A percentile compares a stretch with the other conserved stretches of the same genome.
Conservation (phyloP, 768 basidiomycete genomes). For the Thelephora ganbajun region DNA sequence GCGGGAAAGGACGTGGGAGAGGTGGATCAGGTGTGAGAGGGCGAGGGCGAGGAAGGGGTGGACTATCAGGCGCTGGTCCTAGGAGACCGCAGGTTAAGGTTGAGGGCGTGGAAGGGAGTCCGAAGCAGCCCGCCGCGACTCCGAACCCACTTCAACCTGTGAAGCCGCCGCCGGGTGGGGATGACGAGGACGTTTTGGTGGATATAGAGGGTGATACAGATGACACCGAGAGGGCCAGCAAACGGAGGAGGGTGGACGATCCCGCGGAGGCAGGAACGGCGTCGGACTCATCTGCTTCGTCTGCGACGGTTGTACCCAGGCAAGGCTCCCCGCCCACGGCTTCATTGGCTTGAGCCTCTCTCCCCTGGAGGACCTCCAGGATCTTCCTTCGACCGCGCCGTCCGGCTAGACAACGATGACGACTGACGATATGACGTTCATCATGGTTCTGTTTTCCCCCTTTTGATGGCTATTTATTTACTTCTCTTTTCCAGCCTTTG, state of each 20-base stretch:
- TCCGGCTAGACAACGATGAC: no score
- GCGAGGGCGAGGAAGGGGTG: constrained; percentile 25
- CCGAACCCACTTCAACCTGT: background rate
- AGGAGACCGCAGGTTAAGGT: constrained; percentile 5
- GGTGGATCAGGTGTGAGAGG: constrained; percentile 30
- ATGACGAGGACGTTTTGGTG: background rate
- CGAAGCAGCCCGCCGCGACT: background rate
- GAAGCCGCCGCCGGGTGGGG: background rate
- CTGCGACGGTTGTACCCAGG: no score
- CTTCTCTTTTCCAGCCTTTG: no score
- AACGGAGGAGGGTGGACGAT: constrained; percentile 1
- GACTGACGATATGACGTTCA: no score
- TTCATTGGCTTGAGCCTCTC: background rate
- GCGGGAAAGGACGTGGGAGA: constrained; percentile 15
- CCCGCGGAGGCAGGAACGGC: background rate
- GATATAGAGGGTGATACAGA: background rate
- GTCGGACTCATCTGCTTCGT: no score
- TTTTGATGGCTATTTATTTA: no score
- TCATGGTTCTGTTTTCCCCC: no score
- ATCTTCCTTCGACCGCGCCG: no score
- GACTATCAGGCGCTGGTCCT: constrained; percentile 14
- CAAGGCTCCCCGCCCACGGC: background rate
- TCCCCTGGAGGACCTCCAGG: no score
- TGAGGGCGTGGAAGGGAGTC: constrained; percentile 9
- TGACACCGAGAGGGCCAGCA: constrained; percentile 1